Percentiles rank a stretch among this genome's conserved stretches.
Conservation (phyloP, 495 filamentous ascomycete genomes). For the Acidomyces sp. region DNA sequence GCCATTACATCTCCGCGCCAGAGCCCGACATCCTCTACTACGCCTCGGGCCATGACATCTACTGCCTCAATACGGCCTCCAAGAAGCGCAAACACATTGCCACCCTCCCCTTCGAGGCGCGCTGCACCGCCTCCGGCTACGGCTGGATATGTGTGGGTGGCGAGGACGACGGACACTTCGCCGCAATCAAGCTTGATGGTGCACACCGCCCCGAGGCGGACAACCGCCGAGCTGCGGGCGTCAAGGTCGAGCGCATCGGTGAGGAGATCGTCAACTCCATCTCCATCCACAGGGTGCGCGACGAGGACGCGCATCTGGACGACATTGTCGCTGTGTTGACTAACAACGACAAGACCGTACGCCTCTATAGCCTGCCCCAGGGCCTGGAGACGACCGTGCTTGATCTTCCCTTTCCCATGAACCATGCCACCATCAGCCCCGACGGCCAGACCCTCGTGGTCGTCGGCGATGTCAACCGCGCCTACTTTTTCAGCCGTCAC, state of each 20-base stretch:
- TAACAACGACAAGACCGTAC: constrained; percentile 86
- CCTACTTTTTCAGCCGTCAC: constrained; percentile 60
- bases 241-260: constrained; percentile 30
- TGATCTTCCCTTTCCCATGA: constrained; percentile 66
- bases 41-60: constrained; percentile 59
- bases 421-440: constrained; percentile 83
- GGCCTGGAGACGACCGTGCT: constrained; percentile 51
- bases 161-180: constrained; percentile 65
- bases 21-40: constrained; percentile 69
- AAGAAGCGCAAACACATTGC: constrained; percentile 63
- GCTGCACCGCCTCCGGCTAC: constrained; percentile 69
- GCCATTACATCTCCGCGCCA: constrained; percentile 75
- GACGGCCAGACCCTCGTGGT: constrained; percentile 69
- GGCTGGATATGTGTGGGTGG: constrained; percentile 89
- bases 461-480: constrained; percentile 70
- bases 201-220: constrained; percentile 27
- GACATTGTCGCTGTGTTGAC: constrained; percentile 56
- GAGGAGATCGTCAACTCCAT: constrained; percentile 55
- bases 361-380: constrained; percentile 58
- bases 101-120: constrained; percentile 64
- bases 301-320: constrained; percentile 29
- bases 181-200: constrained; percentile 54
- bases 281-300: constrained; percentile 47
- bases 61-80: constrained; percentile 49
- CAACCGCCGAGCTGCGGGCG: constrained; percentile 16